Evolutionary conservation across 495 filamentous ascomycete species (phyloP).

Genomic region (Eremomyces bilateralis): DNA sequence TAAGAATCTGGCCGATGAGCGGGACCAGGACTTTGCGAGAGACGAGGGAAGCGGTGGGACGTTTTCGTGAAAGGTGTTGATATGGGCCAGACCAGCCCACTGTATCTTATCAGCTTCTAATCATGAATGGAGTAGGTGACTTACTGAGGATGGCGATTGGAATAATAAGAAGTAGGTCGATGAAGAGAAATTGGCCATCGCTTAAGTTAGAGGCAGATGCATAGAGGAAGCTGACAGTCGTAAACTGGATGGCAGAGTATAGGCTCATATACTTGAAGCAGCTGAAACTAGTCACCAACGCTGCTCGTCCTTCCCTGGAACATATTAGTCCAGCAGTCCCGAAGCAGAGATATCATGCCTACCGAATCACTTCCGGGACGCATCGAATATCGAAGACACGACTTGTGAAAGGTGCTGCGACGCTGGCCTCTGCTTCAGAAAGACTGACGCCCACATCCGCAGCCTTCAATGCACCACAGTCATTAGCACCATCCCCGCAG

Average conservation of each 20-base stretch:
- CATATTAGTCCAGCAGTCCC: slow-evolving; percentile 1
- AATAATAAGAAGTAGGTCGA: slow-evolving; percentile 79
- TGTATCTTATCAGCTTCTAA: too few relatives aligned
- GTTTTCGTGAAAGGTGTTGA: slow-evolving; percentile 54
- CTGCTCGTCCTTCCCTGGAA: slow-evolving; percentile 67
- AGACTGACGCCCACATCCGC: slow-evolving; percentile 98
- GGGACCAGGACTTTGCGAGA: slow-evolving; percentile 83
- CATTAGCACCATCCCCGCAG: slow-evolving; percentile 95
- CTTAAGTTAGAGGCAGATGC: slow-evolving; percentile 88
- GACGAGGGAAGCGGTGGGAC: slow-evolving; percentile 81
- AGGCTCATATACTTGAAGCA: slow-evolving; percentile 99
- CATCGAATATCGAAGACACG: slow-evolving; percentile 92
- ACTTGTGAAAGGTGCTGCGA: slow-evolving; percentile 93
- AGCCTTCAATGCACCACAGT: slow-evolving; percentile 92
- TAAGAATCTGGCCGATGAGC: slow-evolving; percentile 67
- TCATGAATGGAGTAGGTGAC: too few relatives aligned
- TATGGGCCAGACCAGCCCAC: slow-evolving; percentile 90
- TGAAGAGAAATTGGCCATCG: slow-evolving; percentile 95
- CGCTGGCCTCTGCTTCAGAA: slow-evolving; percentile 93
- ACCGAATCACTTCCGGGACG: slow-evolving; percentile 72
- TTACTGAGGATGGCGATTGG: slow-evolving; percentile 80
- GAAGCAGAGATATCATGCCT: too few relatives aligned
- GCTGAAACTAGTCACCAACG: slow-evolving; percentile 92
- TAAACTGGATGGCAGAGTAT: slow-evolving; percentile 98
- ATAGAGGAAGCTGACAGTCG: slow-evolving; percentile 94